phyloP scores from a whole-genome alignment of 1,284 basidiomycete species.

The Lignosus rhinocerotis region DNA sequence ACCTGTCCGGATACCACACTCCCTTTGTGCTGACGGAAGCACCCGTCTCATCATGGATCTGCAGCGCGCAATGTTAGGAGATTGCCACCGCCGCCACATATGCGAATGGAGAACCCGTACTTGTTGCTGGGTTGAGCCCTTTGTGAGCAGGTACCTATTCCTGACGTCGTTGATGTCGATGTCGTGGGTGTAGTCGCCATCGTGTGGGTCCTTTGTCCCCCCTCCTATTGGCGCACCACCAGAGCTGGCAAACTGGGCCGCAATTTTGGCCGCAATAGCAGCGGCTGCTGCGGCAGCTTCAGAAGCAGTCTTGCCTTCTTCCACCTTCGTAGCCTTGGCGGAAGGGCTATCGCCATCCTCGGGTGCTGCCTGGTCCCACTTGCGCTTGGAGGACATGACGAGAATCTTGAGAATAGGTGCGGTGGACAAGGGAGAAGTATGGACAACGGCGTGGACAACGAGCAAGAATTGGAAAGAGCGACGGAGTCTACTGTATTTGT shows the following conservation, averaged over 20 bases:
- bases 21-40: conserved; percentile 91
- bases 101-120: conserved; percentile 44
- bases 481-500: conserved; percentile 12
- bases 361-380: conserved; percentile 70
- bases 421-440: not conserved
- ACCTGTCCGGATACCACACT: conserved; percentile 90
- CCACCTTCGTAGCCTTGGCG: conserved; percentile 48
- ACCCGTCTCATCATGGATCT: conserved; percentile 91
- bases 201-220: conserved; percentile 66
- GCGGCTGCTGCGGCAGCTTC: conserved; percentile 81
- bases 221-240: conserved; percentile 41
- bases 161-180: conserved; percentile 97
- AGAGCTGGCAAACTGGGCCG: conserved; percentile 73
- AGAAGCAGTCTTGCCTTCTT: conserved; percentile 66
- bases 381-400: conserved; percentile 63
- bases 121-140: conserved; percentile 89
- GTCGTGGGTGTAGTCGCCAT: conserved; percentile 86
- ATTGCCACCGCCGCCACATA: not conserved
- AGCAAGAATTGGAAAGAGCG: not conserved
- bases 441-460: not conserved
- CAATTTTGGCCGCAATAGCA: conserved; percentile 91
- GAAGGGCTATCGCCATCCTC: conserved; percentile 42
- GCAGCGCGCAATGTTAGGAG: not conserved
- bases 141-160: conserved; percentile 95
- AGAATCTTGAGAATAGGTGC: not conserved